Base-by-base conservation (phyloP, 2,329 filamentous ascomycete species). In the Neonectria neomacrospora region DNA sequence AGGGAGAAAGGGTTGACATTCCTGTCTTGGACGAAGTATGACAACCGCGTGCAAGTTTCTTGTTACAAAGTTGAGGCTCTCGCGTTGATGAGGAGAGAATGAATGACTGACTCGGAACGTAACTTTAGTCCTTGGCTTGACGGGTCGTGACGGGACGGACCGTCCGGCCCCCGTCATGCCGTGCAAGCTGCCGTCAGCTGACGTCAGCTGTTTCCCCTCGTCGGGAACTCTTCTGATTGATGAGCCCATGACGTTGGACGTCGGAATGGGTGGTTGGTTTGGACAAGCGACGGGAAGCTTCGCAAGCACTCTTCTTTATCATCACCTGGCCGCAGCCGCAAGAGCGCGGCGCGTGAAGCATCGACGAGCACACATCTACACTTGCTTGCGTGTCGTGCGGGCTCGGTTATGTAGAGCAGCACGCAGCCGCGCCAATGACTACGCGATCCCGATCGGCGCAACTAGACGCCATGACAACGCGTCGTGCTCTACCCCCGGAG, bases 401-500 rank as follows among this genome's bases (percentile, higher is more conserved):
- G 44, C 32, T 22, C 51, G 45, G 55, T 45, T 47, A 64, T 61
- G 62, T 58, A 37, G 14, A 37, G 14, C 8, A 59, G 53, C 32
- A 47, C 54, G 42, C 30, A 22, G 39, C 57, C 58, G 58, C 61
- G 45, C 22, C 26, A 66, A 66, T 59, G 58, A 67, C 57, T 53
- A 30, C 39, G 39, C 55, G 42, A 57, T 28, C 39, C 39, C 58
- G 42, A 57, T 28, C 50, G 44, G 54, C 39, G 55, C 54, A 37
- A n/a, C 7, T 34, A 56, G 57, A 45, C 41, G 23, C 47, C 12
- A 52, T 42, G 23, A 42, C 59, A 44, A 39, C 57, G 28, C 65
- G 54, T 20, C 57, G 68, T 32, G 62, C 51, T 53, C 72, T 80
- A 20, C 78, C 78, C 1, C 68, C 69, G 1, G 78, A 80, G 68